These are phyloP conservation scores for Aphanomyces astaci DNA, from an alignment of 352 stramenopile genomes.

Conservation along the genomic window DNA sequence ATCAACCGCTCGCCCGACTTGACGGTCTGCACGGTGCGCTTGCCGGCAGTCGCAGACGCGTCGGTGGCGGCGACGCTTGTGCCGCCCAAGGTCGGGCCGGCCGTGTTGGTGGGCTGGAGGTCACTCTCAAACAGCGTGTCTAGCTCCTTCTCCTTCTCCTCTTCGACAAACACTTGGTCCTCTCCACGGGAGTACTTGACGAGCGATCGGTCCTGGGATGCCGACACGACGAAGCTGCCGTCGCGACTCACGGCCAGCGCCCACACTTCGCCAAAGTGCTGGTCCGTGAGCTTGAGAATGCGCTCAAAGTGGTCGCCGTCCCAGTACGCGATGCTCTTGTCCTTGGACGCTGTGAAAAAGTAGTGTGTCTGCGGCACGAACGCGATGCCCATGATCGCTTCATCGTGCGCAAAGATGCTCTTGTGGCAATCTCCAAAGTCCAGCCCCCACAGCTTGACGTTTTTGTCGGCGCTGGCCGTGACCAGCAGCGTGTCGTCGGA, in stretches of 20 bases:
- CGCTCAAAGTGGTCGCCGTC: conserved; percentile 97
- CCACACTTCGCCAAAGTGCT: conserved; percentile 84
- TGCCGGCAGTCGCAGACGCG: conserved; percentile 84
- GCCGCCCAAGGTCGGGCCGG: conserved; percentile 43
- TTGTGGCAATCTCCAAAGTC: conserved; percentile 99
- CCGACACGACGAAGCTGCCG: conserved; percentile 92
- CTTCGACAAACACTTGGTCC: conserved; percentile 95
- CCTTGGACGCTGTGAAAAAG: conserved; percentile 98
- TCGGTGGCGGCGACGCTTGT: conserved; percentile 30
- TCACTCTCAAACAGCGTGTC: conserved; percentile 94
- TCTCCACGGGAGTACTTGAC: conserved; percentile 96
- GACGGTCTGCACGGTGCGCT: conserved; percentile 90
- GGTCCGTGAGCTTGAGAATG: conserved; percentile 66
- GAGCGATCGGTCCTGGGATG: conserved; percentile 95
- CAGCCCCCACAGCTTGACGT: conserved; percentile 99
- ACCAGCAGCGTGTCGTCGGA: conserved; percentile 96
- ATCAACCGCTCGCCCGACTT: conserved; percentile 87
- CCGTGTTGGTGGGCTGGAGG: conserved; percentile 69
- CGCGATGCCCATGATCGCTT: conserved; percentile 94
- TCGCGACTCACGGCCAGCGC: conserved; percentile 85
- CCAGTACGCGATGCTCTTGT: conserved; percentile 97
- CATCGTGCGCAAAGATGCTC: conserved; percentile 97
- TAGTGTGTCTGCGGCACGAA: conserved; percentile 97
- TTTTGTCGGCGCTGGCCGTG: conserved; percentile 97
- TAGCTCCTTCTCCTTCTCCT: conserved; percentile 95